These are phyloP conservation scores for Ceriops decandra DNA, from an alignment of 345 rosid genomes.

Conservation along the genomic window DNA sequence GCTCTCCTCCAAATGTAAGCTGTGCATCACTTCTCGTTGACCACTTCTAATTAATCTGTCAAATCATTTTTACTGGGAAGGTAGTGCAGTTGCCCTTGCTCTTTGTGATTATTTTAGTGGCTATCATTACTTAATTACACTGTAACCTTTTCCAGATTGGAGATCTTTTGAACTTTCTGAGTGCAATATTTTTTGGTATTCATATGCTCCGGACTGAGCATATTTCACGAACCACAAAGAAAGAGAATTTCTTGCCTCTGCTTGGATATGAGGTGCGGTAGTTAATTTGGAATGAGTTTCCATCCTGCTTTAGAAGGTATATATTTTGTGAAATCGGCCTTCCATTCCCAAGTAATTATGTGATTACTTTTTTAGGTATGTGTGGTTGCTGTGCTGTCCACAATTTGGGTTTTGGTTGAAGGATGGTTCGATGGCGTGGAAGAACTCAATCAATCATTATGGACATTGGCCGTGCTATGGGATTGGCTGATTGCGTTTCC, in stretches of 20 bases:
- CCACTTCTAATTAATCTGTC: neutral
- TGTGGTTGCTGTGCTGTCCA: slow-evolving; percentile 24
- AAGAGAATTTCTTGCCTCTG: slow-evolving; percentile 22
- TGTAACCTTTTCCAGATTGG: slow-evolving; percentile 14
- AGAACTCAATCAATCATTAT: slow-evolving; percentile 12
- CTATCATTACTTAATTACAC: neutral
- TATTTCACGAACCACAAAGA: slow-evolving; percentile 22
- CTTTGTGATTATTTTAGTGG: too few relatives aligned
- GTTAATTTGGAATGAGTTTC: neutral
- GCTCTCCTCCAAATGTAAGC: slow-evolving; percentile 29
- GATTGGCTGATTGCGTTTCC: slow-evolving; percentile 25
- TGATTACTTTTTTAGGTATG: slow-evolving; percentile 14
- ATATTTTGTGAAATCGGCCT: neutral
- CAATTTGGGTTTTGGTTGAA: slow-evolving; percentile 21
- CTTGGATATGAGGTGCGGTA: slow-evolving; percentile 24
- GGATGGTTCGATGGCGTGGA: slow-evolving; percentile 13
- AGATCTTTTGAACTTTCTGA: slow-evolving; percentile 30
- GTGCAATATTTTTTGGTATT: slow-evolving; percentile 28
- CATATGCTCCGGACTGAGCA: slow-evolving; percentile 30
- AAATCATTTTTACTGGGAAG: neutral
- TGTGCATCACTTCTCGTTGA: neutral
- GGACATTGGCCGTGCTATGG: slow-evolving; percentile 15
- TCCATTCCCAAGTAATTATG: neutral
- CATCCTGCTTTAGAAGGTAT: neutral
- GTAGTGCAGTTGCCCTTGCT: neutral